Evolutionary conservation across 23 red algal species (phyloP).

Genomic region (Agarophyton chilense): DNA sequence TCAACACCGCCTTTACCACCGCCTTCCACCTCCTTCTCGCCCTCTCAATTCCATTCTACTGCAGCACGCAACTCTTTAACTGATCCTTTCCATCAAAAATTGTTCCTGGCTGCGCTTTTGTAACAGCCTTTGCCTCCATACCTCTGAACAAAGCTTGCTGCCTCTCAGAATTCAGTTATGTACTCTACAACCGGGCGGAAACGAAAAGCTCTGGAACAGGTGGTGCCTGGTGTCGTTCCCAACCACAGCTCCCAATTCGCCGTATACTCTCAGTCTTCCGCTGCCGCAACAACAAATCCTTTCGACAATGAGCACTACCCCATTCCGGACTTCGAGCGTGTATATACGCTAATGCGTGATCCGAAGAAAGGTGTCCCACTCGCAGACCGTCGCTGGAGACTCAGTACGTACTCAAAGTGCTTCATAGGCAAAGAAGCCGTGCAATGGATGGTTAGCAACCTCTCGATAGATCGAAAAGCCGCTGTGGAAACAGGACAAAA

Average conservation of each 20-base stretch:
- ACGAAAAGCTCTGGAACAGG: conserved; percentile 55
- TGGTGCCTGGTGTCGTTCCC: conserved; percentile 25
- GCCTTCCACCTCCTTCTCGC: no score
- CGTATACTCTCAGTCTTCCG: neutral
- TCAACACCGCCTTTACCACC: no score
- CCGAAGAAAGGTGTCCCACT: conserved; percentile 72
- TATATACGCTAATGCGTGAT: conserved; percentile 86
- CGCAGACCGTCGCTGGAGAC: conserved; percentile 85
- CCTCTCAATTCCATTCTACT: no score
- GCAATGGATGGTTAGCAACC: conserved; percentile 87
- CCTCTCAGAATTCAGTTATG: neutral
- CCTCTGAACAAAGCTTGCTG: no score
- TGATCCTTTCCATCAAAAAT: no score
- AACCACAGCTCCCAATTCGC: neutral
- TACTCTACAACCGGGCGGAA: conserved; percentile 19
- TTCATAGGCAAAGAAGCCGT: conserved; percentile 96
- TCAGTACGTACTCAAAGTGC: conserved; percentile 88
- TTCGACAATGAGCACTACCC: conserved; percentile 67
- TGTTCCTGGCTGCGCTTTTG: no score
- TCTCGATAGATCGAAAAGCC: conserved; percentile 50
- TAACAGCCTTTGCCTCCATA: no score
- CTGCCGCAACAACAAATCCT: neutral
- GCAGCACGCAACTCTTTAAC: no score
- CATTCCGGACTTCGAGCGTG: conserved; percentile 82
- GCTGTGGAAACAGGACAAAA: conserved; percentile 83